Base-by-base conservation (phyloP, 495 filamentous ascomycete species). In the Chaetomium tenue region DNA sequence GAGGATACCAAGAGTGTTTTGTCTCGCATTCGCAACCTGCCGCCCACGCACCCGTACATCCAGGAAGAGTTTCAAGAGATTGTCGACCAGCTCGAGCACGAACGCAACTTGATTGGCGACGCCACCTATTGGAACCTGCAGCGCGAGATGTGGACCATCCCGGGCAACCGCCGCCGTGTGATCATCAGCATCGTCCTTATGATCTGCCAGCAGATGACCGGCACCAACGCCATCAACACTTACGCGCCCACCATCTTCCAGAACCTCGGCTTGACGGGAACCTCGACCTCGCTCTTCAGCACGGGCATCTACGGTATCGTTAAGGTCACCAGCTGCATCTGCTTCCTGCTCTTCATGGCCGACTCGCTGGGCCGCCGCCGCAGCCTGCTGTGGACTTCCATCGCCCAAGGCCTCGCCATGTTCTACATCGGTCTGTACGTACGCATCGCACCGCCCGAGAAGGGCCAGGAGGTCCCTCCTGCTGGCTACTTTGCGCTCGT, bases 361-460 rank as follows among this genome's bases (percentile, higher is more conserved):
- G 87, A 89, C 68, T 80, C 84, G 18, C 82, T 88, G 40, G 86
- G 87, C 8, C 83, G 87, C 11, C 82, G 87, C 8, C 82, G 86
- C 44, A 88, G 87, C 40, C 83, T 94, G 28, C 80, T 92, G 64
- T 89, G 86, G 82, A 91, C 89, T 16, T 86, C 85, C 9, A 82
- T 91, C 64, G 89, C 84, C 13, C 87, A 89, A 74, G 84, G 80
- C 3, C 74, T 88, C n/a, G 81, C 82, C 66, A 92, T 91, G 87
- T 84, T 90, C 68, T 91, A 92, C 71, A 88, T 93, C 64, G 89
- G 90, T 13, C 77, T 93, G n/a, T 90, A 93, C 70, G 81, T 91
- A 8, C 87, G 88, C 60, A 86, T 91, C 66, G 77, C 85, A 20
- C 88, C 88, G 0, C 90, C 89, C 0, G 70, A 79, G 22, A 58